Conservation (phyloP, 1,284 basidiomycete species). For the Tylopilus sp. region DNA sequence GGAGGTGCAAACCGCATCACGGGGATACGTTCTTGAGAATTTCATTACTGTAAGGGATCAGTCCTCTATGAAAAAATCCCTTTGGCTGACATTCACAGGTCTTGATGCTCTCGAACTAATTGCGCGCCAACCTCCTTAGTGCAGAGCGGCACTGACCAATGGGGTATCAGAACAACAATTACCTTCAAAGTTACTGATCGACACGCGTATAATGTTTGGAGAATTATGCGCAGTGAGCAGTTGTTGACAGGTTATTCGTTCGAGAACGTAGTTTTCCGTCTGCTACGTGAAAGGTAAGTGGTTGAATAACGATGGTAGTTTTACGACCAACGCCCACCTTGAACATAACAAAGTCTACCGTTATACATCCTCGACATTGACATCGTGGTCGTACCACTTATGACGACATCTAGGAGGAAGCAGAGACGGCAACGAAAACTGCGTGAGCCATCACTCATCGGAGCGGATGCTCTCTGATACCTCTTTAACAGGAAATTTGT, state of each 20-base stretch:
- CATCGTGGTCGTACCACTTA: no score
- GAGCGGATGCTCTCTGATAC: not conserved
- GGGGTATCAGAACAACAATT: slow-evolving; percentile 82
- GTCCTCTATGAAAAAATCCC: not conserved
- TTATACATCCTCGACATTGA: slow-evolving; percentile 77
- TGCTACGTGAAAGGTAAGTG: slow-evolving; percentile 76
- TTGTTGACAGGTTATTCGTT: slow-evolving; percentile 87
- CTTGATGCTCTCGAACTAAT: slow-evolving; percentile 76
- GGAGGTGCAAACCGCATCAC: slow-evolving; percentile 91
- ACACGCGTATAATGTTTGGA: slow-evolving; percentile 94
- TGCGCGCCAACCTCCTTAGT: slow-evolving; percentile 61
- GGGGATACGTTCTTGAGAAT: slow-evolving; percentile 90
- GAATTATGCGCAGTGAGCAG: slow-evolving; percentile 90
- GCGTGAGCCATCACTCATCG: slow-evolving; percentile 65
- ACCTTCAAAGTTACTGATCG: slow-evolving; percentile 90
- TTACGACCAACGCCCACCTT: slow-evolving; percentile 6
- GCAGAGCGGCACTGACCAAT: slow-evolving; percentile 67
- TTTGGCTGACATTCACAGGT: slow-evolving; percentile 54
- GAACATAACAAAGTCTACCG: slow-evolving; percentile 74
- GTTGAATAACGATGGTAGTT: not conserved
- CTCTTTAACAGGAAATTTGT: slow-evolving; percentile 84
- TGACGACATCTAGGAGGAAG: slow-evolving; percentile 84
- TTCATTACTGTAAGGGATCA: slow-evolving; percentile 62
- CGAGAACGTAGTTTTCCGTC: slow-evolving; percentile 90
- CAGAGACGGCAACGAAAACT: slow-evolving; percentile 89